Conservation (phyloP, 1,284 basidiomycete genomes). For the Meripilus lineatus region DNA sequence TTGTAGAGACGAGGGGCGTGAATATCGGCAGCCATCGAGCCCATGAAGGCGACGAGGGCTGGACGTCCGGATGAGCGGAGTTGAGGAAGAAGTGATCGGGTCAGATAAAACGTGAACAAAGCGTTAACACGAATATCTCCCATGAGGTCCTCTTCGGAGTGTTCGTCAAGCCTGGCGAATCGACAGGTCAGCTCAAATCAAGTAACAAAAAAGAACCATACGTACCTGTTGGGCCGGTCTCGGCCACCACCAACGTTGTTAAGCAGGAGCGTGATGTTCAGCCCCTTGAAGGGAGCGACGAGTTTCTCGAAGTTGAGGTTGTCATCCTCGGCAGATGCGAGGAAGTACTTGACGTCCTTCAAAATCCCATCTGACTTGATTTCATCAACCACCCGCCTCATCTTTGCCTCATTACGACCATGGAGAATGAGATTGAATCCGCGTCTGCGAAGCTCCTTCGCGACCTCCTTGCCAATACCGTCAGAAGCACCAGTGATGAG, state of each 20-base stretch:
- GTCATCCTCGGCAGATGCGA: conserved; percentile 20
- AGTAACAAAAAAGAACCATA: background rate
- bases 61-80: conserved; percentile 22
- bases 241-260: conserved; percentile 25
- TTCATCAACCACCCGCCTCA: conserved; percentile 20
- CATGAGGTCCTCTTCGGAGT: conserved; percentile 17
- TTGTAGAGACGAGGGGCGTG: conserved; percentile 18
- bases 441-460: conserved; percentile 22
- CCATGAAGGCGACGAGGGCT: conserved; percentile 21
- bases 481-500: conserved; percentile 28
- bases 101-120: conserved; percentile 24
- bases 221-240: conserved; percentile 15
- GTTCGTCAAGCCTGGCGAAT: conserved; percentile 18
- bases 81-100: conserved; percentile 22
- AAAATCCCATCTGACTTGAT: conserved; percentile 8
- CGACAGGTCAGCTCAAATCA: no score
- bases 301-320: conserved; percentile 21
- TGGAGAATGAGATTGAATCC: conserved; percentile 30
- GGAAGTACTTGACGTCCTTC: conserved; percentile 21
- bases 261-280: conserved; percentile 26
- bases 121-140: conserved; percentile 18
- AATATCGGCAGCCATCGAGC: conserved; percentile 20
- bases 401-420: conserved; percentile 25
- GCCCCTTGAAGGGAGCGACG: conserved; percentile 17
- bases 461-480: conserved; percentile 27